A percentile compares a stretch with the other conserved stretches of the same genome.
Evolutionary conservation across 495 filamentous ascomycete genomes (phyloP).

Genomic region (Arthonia radiata): DNA sequence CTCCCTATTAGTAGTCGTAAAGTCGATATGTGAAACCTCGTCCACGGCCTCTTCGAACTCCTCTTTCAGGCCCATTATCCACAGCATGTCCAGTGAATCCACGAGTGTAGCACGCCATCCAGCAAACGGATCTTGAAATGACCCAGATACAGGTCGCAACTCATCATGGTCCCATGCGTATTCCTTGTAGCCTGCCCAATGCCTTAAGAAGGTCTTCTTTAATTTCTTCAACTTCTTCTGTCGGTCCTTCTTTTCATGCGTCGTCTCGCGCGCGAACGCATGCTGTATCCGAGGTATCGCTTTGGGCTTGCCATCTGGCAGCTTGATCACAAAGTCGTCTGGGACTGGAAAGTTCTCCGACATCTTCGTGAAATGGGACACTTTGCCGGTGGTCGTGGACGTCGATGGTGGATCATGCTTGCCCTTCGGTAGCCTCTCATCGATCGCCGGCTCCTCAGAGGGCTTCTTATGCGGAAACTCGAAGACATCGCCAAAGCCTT

Average conservation of each 20-base stretch:
- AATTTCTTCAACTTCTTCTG: constrained; percentile 32
- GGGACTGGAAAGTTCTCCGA: constrained; percentile 10
- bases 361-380: too few species aligned
- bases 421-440: constrained; percentile 3
- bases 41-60: constrained; percentile 75
- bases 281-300: constrained; percentile 54
- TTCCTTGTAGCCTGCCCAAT: constrained; percentile 17
- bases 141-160: constrained; percentile 15
- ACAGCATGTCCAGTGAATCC: constrained; percentile 78
- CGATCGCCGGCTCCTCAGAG: constrained; percentile 1
- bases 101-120: constrained; percentile 91
- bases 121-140: constrained; percentile 44
- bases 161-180: constrained; percentile 18
- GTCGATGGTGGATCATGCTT: constrained; percentile 1
- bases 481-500: background rate
- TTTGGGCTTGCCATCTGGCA: constrained; percentile 47
- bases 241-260: constrained; percentile 32
- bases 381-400: constrained; percentile 4
- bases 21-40: constrained; percentile 61
- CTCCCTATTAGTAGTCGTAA: constrained; percentile 37
- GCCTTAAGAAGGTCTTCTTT: constrained; percentile 10
- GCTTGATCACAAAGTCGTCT: constrained; percentile 31
- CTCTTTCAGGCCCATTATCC: constrained; percentile 80
- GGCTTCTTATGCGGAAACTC: constrained; percentile 1
- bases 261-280: constrained; percentile 36